Conservation (phyloP, 73 alveolate species). For the Paraurostyla sp. region DNA sequence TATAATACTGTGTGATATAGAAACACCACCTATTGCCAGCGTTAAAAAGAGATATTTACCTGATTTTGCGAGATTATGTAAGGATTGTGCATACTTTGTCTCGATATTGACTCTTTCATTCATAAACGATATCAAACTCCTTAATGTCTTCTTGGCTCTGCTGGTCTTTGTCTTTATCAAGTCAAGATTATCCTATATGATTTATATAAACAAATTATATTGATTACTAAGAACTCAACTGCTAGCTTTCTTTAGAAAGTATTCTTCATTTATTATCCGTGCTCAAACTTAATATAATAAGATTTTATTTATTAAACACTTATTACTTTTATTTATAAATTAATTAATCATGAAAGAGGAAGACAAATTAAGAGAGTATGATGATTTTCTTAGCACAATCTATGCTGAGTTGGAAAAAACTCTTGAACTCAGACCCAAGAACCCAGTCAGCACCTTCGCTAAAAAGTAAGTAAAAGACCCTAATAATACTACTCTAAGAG, state of each 20-base stretch:
- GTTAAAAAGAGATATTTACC: neutral
- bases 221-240: slow-evolving; percentile 41
- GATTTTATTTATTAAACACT: neutral
- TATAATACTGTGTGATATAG: slow-evolving; percentile 42
- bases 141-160: slow-evolving; percentile 63
- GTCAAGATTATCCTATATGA: slow-evolving; percentile 39
- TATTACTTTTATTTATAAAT: too few relatives aligned
- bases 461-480: slow-evolving; percentile 24
- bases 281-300: neutral
- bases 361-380: slow-evolving; percentile 21
- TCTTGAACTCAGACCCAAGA: slow-evolving; percentile 40
- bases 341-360: slow-evolving; percentile 2
- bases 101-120: slow-evolving; percentile 65
- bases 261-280: slow-evolving; percentile 35
- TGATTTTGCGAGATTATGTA: slow-evolving; percentile 54
- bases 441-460: slow-evolving; percentile 45
- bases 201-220: neutral
- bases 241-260: slow-evolving; percentile 52
- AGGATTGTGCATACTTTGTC: slow-evolving; percentile 42
- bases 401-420: slow-evolving; percentile 36
- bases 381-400: neutral
- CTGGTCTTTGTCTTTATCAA: slow-evolving; percentile 63
- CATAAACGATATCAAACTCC: slow-evolving; percentile 41
- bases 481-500: neutral
- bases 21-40: slow-evolving; percentile 59